A percentile compares a stretch with the other conserved stretches of the same genome.
Conservation (phyloP, 495 filamentous ascomycete species). For the Astrothelium macrocarpum region DNA sequence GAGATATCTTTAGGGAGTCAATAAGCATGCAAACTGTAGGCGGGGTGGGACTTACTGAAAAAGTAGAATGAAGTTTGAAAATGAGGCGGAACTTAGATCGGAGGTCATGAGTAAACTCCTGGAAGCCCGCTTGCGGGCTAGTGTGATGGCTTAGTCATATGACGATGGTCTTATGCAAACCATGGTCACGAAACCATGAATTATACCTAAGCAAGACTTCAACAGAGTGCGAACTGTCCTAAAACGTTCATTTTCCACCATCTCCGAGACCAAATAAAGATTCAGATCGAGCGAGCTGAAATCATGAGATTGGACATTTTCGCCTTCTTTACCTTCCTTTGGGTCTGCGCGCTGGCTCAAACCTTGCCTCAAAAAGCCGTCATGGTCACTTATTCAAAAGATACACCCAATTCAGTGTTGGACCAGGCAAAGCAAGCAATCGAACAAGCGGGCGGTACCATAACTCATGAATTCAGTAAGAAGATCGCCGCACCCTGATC, state of each 20-base stretch:
- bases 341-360: slow-evolving; percentile 44
- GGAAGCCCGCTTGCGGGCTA: background rate
- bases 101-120: background rate
- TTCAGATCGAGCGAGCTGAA: too few species aligned
- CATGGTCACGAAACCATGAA: too few species aligned
- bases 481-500: slow-evolving; percentile 16
- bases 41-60: background rate
- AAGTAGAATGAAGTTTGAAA: background rate
- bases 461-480: slow-evolving; percentile 46
- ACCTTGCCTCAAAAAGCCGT: slow-evolving; percentile 58
- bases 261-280: too few species aligned
- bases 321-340: slow-evolving; percentile 29
- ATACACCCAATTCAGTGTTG: slow-evolving; percentile 61
- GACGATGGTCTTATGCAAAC: too few species aligned
- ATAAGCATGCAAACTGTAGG: background rate
- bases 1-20: slow-evolving; percentile 7
- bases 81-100: background rate
- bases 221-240: too few species aligned
- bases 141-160: slow-evolving; percentile 3
- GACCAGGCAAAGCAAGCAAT: slow-evolving; percentile 62
- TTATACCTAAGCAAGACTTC: too few species aligned
- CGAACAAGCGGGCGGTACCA: slow-evolving; percentile 45
- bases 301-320: slow-evolving; percentile 51
- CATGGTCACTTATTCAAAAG: slow-evolving; percentile 64
- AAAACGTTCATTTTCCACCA: too few species aligned